phyloP scores from a whole-genome alignment of 164 flowering plant species.

The Malania oleifera region DNA sequence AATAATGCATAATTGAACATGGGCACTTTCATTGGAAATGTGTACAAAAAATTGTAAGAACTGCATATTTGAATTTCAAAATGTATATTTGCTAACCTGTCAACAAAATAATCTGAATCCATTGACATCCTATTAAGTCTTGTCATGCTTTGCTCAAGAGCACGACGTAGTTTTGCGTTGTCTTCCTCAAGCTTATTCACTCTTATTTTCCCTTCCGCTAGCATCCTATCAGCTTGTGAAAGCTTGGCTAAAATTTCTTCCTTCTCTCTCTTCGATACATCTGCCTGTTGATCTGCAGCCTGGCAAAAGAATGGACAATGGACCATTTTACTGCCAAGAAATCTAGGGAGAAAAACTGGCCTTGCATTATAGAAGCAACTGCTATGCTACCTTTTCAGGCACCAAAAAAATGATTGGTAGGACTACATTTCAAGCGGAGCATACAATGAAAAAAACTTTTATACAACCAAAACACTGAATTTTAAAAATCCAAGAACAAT shows the following conservation, averaged over 20 bases:
- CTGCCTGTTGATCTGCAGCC: slow-evolving; percentile 60
- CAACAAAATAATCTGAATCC: slow-evolving; percentile 94
- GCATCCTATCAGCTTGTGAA: slow-evolving; percentile 50
- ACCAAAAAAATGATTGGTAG: neutral
- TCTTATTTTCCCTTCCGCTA: slow-evolving; percentile 57
- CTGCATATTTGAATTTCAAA: slow-evolving; percentile 2
- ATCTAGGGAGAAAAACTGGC: neutral
- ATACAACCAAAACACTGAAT: too few species aligned
- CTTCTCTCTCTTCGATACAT: slow-evolving; percentile 53
- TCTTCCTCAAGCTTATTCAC: slow-evolving; percentile 81
- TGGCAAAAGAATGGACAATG: slow-evolving; percentile 18
- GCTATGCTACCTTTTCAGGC: too few species aligned
- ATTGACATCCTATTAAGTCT: slow-evolving; percentile 94
- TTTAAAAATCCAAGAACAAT: too few species aligned
- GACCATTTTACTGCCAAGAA: slow-evolving; percentile 4
- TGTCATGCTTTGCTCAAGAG: slow-evolving; percentile 97
- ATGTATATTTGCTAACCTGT: slow-evolving; percentile 74
- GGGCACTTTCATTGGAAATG: neutral
- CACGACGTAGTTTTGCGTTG: slow-evolving; percentile 79
- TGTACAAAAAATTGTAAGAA: neutral
- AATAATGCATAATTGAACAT: neutral
- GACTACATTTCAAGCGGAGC: neutral
- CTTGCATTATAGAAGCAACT: too few species aligned
- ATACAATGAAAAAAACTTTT: too few species aligned
- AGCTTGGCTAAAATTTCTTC: slow-evolving; percentile 60